Base-by-base conservation (phyloP, 2,329 filamentous ascomycete species). In the Paramyrothecium sp. region DNA sequence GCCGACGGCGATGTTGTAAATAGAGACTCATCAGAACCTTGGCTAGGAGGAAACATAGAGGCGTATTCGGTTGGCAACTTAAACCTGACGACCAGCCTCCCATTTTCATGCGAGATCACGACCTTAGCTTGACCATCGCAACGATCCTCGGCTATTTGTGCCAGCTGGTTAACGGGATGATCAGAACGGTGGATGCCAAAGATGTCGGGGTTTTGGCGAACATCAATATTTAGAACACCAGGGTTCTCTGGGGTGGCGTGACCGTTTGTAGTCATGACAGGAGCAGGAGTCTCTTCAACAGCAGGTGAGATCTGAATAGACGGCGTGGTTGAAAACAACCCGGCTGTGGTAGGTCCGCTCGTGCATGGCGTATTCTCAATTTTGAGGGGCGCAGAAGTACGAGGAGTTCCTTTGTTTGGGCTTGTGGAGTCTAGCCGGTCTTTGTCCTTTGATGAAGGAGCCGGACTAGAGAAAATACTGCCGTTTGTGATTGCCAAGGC, bases 1-100 rank as follows among this genome's bases (percentile, higher is more conserved):
- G 61, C 57, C 2, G 63, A 67, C 8, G 65, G 66, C 2, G 66
- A 61, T 3, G 54, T 53, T 13, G 63, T 61, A 11, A 66, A 67
- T 2, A 41, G 61, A 34, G 65, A 64, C 38, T 68, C 67, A n/a
- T 71, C 64, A 19, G 61, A 60, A 3, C 65, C 68, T 53, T 71
- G 67, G 54, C 56, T 69, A 2, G 58, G 48, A 13, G 71, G 68
- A 55, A 75, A 73, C 47, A 71, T 56, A 38, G 63, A 54, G 23
- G 68, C 65, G 55, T 68, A 68, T 56, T 70, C 57, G 21, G 63
- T 58, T 54, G 73, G 69, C 54, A 75, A 48, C 72, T 75, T 75
- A 73, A 74, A 74, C 69, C 70, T 65, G 58, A 74, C 71, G 56
- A 73, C 61, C 41, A 75, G 67, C 55, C 70, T 64, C 46, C 63